A percentile compares a stretch with the other conserved stretches of the same genome.
These are phyloP conservation scores for Phlebiopsis flavidoalba DNA, from an alignment of 768 basidiomycete genomes.

Conservation along the genomic window DNA sequence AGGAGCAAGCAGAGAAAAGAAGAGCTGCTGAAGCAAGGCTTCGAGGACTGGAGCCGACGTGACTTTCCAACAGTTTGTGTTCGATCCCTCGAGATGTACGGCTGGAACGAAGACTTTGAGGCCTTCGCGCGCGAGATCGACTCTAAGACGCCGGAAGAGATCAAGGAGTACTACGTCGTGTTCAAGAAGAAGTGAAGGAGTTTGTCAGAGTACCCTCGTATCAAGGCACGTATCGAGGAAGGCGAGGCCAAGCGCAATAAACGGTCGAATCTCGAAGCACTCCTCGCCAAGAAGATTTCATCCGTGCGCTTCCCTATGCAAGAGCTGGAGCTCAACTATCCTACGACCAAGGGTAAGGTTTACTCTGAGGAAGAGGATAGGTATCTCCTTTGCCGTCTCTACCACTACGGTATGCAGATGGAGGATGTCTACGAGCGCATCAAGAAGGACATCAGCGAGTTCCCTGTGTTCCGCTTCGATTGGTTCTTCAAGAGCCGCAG, in stretches of 20 bases:
- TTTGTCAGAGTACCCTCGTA: conserved; percentile 73
- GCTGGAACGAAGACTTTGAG: conserved; percentile 68
- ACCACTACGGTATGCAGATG: conserved; percentile 83
- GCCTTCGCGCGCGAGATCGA: conserved; percentile 78
- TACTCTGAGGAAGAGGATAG: conserved; percentile 97
- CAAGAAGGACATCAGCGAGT: conserved; percentile 94
- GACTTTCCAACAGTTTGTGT: conserved; percentile 93
- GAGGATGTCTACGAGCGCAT: conserved; percentile 93
- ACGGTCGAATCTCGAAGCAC: conserved; percentile 71
- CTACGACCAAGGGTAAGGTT: conserved; percentile 93
- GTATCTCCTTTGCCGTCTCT: conserved; percentile 85
- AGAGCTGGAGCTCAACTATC: conserved; percentile 93
- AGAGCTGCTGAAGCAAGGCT: conserved; percentile 67
- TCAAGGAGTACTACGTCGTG: conserved; percentile 71
- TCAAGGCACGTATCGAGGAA: conserved; percentile 78
- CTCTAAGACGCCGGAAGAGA: conserved; percentile 76
- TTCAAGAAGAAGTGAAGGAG: conserved; percentile 91
- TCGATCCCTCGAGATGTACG: conserved; percentile 70
- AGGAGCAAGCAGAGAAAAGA: conserved; percentile 83
- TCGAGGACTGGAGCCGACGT: conserved; percentile 86
- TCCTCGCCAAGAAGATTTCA: conserved; percentile 77
- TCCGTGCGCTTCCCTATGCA: conserved; percentile 92
- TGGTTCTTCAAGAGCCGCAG: conserved; percentile 98
- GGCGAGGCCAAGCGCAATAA: conserved; percentile 90
- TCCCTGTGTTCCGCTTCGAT: conserved; percentile 95